phyloP scores from a whole-genome alignment of 345 rosid genomes.

The Noccaea bulbosa region DNA sequence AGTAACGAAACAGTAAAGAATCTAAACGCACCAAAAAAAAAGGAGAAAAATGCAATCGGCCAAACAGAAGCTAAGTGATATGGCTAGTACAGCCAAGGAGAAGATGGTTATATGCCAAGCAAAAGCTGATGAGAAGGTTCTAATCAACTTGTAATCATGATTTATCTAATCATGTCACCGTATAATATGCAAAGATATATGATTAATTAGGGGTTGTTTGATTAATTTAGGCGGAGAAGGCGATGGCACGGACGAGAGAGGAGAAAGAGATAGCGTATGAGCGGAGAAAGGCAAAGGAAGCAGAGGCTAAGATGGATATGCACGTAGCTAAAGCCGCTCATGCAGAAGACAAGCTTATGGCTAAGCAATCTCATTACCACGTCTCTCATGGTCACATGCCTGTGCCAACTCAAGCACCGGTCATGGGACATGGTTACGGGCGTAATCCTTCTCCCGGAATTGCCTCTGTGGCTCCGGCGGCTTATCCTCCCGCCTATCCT shows the following conservation, averaged over 20 bases:
- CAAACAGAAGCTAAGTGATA: constrained; percentile 58
- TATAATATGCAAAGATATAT: background rate
- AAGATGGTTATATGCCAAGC: constrained; percentile 56
- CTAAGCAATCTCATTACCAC: constrained; percentile 41
- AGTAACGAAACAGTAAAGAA: background rate
- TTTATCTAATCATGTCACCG: background rate
- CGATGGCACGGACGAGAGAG: constrained; percentile 54
- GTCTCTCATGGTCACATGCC: constrained; percentile 30
- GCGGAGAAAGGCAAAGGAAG: constrained; percentile 62
- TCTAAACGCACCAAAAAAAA: background rate
- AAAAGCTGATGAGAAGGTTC: constrained; percentile 58
- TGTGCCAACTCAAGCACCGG: constrained; percentile 17
- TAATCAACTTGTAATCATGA: background rate
- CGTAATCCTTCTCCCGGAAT: background rate
- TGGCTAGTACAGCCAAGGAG: constrained; percentile 68
- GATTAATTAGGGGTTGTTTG: background rate
- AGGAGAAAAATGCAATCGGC: constrained; percentile 64
- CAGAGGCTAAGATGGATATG: constrained; percentile 69
- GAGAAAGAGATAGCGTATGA: constrained; percentile 62
- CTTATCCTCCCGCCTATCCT: background rate
- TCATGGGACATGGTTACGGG: constrained; percentile 30
- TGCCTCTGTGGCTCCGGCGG: constrained; percentile 1
- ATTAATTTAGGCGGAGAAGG: constrained; percentile 46
- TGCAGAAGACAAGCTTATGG: constrained; percentile 44
- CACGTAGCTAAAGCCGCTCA: constrained; percentile 68